Evolutionary conservation across 1,284 basidiomycete species (phyloP).

Genomic region (Trametes polyzona): DNA sequence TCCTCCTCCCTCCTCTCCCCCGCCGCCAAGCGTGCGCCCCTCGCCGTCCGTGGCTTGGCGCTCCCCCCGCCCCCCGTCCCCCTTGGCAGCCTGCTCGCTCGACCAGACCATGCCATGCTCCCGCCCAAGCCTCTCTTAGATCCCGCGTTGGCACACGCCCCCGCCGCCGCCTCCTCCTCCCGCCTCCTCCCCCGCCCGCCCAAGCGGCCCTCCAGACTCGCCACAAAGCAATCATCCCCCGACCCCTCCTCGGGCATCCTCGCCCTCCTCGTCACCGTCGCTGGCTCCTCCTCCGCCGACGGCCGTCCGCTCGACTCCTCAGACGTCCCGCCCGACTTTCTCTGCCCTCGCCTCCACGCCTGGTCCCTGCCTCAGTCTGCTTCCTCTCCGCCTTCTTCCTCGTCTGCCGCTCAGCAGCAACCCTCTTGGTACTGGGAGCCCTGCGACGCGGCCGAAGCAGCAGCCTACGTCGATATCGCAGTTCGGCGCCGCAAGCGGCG

Average conservation of each 20-base stretch:
- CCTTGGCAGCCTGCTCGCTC: not conserved
- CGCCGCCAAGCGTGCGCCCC: constrained; percentile 19
- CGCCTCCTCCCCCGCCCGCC: constrained; percentile 10
- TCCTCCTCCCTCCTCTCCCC: constrained; percentile 8
- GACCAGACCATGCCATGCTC: constrained; percentile 24
- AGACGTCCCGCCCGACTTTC: constrained; percentile 56
- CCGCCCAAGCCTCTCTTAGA: constrained; percentile 18
- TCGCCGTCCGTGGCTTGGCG: constrained; percentile 12
- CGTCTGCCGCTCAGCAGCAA: constrained; percentile 5
- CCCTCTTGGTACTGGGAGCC: constrained; percentile 14
- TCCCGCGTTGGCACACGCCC: constrained; percentile 3
- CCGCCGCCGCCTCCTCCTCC: constrained; percentile 8
- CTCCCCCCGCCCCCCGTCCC: not conserved
- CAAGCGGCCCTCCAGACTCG: constrained; percentile 13
- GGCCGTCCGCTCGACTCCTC: constrained; percentile 47
- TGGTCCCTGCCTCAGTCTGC: constrained; percentile 12
- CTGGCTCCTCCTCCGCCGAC: constrained; percentile 46
- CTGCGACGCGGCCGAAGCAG: constrained; percentile 17
- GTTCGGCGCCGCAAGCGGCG: constrained; percentile 15
- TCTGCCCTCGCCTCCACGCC: constrained; percentile 55
- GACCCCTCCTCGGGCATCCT: constrained; percentile 50
- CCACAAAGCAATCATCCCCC: constrained; percentile 14
- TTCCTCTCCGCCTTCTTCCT: constrained; percentile 11
- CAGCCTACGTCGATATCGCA: constrained; percentile 10
- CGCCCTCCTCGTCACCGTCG: constrained; percentile 58